Evolutionary conservation across 257 asterid genomes (phyloP).

Genomic region (Capsicum baccatum): DNA sequence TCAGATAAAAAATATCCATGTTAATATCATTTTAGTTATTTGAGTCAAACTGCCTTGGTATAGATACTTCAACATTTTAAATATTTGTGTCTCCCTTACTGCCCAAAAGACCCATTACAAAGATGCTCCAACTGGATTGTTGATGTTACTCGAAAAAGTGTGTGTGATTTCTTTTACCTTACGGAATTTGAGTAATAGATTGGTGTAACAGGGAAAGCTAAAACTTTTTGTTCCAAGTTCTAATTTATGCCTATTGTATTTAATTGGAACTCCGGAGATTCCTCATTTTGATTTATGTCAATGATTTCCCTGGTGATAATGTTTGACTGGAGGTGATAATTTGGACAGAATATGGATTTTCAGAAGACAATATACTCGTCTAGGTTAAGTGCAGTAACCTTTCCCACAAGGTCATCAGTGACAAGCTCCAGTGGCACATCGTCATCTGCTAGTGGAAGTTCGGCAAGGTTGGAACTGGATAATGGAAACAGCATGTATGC

Average conservation of each 20-base stretch:
- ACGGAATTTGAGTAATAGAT: neutral
- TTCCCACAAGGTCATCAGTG: conserved; percentile 48
- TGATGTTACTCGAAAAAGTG: conserved; percentile 13
- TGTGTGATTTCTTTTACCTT: neutral
- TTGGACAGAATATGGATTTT: conserved; percentile 57
- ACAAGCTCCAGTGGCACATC: conserved; percentile 33
- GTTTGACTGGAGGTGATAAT: conserved; percentile 25
- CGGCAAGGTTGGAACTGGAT: conserved; percentile 71
- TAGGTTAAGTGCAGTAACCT: conserved; percentile 71
- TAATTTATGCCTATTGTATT: neutral
- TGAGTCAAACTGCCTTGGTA: neutral
- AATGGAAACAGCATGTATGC: conserved; percentile 76
- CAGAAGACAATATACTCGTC: conserved; percentile 68
- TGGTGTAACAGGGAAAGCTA: neutral
- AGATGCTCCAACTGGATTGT: conserved; percentile 11
- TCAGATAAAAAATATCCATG: neutral
- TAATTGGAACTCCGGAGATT: conserved; percentile 19
- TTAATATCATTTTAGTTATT: neutral
- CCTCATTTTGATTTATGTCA: conserved; percentile 4
- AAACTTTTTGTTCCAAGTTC: neutral
- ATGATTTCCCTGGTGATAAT: conserved; percentile 7
- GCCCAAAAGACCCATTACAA: neutral
- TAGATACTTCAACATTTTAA: neutral
- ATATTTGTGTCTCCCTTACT: neutral
- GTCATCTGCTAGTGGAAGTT: conserved; percentile 54